A percentile compares a stretch with the other conserved stretches of the same genome.
Evolutionary conservation across 2,329 filamentous ascomycete species (phyloP).

Genomic region (Dactylellina leptospora): DNA sequence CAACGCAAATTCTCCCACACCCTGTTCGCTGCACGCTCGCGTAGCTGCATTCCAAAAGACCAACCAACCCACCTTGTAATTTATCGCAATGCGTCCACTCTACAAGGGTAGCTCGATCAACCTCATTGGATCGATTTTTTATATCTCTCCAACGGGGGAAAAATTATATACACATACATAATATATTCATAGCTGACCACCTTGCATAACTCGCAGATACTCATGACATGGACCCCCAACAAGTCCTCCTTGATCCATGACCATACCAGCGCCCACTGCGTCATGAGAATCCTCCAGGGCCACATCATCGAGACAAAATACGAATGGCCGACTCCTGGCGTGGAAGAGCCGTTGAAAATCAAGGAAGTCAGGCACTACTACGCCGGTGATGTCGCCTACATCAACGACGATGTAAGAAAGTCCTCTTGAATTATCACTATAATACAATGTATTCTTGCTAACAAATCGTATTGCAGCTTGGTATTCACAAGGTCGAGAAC

Average conservation of each 20-base stretch:
- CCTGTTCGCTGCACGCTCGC: slow-evolving; percentile 9
- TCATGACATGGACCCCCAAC: slow-evolving; percentile 71
- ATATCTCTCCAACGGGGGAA: slow-evolving; percentile 8
- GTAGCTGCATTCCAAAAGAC: slow-evolving; percentile 24
- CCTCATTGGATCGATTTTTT: too few relatives aligned
- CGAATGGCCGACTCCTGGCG: slow-evolving; percentile 66
- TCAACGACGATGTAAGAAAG: slow-evolving; percentile 67
- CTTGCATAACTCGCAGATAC: slow-evolving; percentile 59
- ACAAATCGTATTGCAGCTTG: slow-evolving; percentile 59
- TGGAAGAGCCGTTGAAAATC: slow-evolving; percentile 63
- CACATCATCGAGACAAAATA: slow-evolving; percentile 70
- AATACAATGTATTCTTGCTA: background rate
- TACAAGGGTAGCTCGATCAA: too few relatives aligned
- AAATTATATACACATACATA: slow-evolving; percentile 3
- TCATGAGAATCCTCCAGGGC: slow-evolving; percentile 67
- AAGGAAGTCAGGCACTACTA: slow-evolving; percentile 66
- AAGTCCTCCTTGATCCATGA: slow-evolving; percentile 70
- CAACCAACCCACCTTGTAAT: background rate
- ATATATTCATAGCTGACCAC: background rate
- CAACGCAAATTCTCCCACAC: slow-evolving; percentile 49
- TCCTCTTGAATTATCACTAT: slow-evolving; percentile 2
- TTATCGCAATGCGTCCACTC: too few relatives aligned
- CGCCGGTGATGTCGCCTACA: slow-evolving; percentile 71
- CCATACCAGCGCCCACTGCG: slow-evolving; percentile 68
- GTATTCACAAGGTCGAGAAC: slow-evolving; percentile 71